Conservation (phyloP, 768 basidiomycete genomes). For the Suillus subaureus region DNA sequence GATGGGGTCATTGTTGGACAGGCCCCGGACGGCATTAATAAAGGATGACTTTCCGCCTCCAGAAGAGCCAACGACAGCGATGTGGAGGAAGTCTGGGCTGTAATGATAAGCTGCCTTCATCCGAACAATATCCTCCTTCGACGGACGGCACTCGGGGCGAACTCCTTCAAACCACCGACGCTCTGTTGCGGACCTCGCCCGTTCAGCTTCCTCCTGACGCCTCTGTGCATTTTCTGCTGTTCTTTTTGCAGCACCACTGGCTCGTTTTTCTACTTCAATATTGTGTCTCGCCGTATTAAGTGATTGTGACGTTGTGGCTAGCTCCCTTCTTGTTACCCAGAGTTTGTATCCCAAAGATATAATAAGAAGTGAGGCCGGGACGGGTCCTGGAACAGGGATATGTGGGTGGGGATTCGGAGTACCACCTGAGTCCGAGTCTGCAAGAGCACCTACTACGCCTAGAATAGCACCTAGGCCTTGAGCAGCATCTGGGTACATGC, state of each 20-base stretch:
- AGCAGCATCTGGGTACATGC: too few species aligned
- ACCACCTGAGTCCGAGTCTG: too few species aligned
- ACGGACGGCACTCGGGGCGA: not conserved
- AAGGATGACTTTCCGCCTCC: conserved; percentile 31
- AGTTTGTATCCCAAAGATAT: too few species aligned
- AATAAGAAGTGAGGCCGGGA: too few species aligned
- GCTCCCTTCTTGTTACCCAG: too few species aligned
- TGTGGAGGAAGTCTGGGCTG: conserved; percentile 19
- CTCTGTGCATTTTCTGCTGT: not conserved
- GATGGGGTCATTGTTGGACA: conserved; percentile 15
- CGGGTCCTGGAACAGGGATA: too few species aligned
- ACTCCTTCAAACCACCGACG: not conserved
- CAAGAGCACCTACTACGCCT: too few species aligned
- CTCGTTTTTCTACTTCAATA: conserved; percentile 6
- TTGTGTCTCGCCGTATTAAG: not conserved
- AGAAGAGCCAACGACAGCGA: conserved; percentile 21
- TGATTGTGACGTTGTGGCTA: too few species aligned
- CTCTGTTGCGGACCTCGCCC: not conserved
- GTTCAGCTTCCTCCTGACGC: conserved; percentile 5
- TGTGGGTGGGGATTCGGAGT: too few species aligned
- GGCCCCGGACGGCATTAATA: conserved; percentile 31
- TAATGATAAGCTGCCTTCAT: not conserved
- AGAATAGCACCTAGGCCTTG: too few species aligned
- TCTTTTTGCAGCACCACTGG: too few species aligned
- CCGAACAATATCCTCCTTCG: not conserved